phyloP scores from a whole-genome alignment of 2,329 filamentous ascomycete genomes.

The Didymellaceae sp. region DNA sequence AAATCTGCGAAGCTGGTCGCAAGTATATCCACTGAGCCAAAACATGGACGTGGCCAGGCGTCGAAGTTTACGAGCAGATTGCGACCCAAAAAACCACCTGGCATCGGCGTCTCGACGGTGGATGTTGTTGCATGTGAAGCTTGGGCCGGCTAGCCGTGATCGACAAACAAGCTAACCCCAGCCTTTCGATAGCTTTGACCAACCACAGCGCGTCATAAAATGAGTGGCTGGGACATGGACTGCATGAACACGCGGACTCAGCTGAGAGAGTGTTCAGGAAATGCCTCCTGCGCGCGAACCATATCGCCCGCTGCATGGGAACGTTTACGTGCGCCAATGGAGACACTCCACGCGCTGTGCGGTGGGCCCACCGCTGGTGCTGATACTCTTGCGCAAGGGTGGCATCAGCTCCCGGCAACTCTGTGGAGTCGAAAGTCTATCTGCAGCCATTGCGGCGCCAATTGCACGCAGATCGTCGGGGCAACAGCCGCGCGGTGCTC shows the following conservation, averaged over 20 bases:
- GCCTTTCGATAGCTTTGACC: slow-evolving; percentile 10
- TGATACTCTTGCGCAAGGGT: slow-evolving; percentile 9
- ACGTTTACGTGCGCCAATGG: slow-evolving; percentile 35
- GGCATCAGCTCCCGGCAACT: slow-evolving; percentile 25
- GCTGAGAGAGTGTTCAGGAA: slow-evolving; percentile 34
- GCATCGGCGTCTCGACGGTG: slow-evolving; percentile 9
- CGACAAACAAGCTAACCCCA: slow-evolving; percentile 13
- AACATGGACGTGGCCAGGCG: slow-evolving; percentile 1
- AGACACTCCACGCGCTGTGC: slow-evolving; percentile 38
- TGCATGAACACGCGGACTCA: slow-evolving; percentile 31
- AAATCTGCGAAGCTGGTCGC: slow-evolving; percentile 2
- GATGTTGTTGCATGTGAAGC: slow-evolving; percentile 16
- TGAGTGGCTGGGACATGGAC: slow-evolving; percentile 33
- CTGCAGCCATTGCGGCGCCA: slow-evolving; percentile 21
- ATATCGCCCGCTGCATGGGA: slow-evolving; percentile 22
- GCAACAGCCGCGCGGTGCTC: slow-evolving; percentile 33
- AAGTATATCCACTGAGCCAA: not conserved
- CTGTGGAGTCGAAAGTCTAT: slow-evolving; percentile 16
- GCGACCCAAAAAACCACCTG: slow-evolving; percentile 7
- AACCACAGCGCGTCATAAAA: slow-evolving; percentile 21
- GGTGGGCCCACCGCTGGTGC: slow-evolving; percentile 17
- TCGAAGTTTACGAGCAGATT: not conserved
- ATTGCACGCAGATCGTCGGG: slow-evolving; percentile 27
- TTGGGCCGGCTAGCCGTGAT: slow-evolving; percentile 16
- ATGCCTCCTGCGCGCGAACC: slow-evolving; percentile 32